Evolutionary conservation across 805 yeast species (phyloP), one percentile per base, ranked within the genome.

Genomic region (Kodamaea hsintzibuensis): DNA sequence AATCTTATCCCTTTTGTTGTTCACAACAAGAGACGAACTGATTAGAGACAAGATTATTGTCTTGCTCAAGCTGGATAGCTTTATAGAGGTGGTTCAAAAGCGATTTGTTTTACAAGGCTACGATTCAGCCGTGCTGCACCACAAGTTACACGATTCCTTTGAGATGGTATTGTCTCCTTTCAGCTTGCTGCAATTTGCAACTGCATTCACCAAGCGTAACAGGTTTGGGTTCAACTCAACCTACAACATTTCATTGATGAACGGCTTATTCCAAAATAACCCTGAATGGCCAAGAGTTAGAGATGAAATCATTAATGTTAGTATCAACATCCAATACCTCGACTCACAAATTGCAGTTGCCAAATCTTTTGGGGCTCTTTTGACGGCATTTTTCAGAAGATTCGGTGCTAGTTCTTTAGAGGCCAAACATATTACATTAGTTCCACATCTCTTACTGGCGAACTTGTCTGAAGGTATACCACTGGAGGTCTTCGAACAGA

Each of bases 281-380:
- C 70, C 70, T 0, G 18, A 43, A 14, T 73, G 77, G 77, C 53
- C 58, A 2, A 77, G 78, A 1, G 68, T 81, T 37, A 76, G 84
- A 54, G 71, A 74, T 2, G 81, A 79, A 40, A 77, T 90, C 4
- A 67, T 80, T 2, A 74, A 78, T 1, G 83, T 88, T 0, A 85
- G 91, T 55, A 67, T 84, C 44, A 85, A 86, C 60, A 63, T 84
- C 48, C 90, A 90, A 57, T 79, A 77, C 60, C 78, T 83, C 7
- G 78, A 84, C 42, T 79, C 92, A 1, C 96, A 91, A 62, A 74
- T 85, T 13, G 74, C 82, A 3, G 81, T 88, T 17, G 87, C 90
- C 2, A 86, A 86, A 60, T 81, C 96, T 0, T 84, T 89, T 80
- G 91, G 93, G 49, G 91, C 95, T 1, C 72, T 91, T 35, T 57